Evolutionary conservation across 306 rosid genomes (phyloP), one percentile per base, ranked within the genome.

Genomic region (Betula pendula): DNA sequence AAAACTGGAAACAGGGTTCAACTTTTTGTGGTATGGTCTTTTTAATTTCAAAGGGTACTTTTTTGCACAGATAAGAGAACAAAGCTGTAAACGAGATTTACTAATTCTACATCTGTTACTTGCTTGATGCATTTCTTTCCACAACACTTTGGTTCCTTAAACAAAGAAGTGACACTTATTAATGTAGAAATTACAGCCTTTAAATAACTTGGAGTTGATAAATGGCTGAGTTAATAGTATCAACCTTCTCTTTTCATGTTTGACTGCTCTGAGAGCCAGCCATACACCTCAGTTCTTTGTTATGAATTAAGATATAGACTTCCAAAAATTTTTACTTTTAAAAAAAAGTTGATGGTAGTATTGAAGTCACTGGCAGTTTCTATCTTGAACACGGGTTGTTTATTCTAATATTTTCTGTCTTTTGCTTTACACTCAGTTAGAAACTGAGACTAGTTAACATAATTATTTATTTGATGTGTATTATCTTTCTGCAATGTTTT

Each of bases 401-500:
- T 38, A 17, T 63, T 63, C 47, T 19, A 63, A 16, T 63, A 8
- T 33, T 35, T 63, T 63, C 62, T 35, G 38, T 60, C 42, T 25
- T 60, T 29, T 60, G 42, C 20, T 7, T 11, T 22, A 60, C 16
- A 16, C 9, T 8, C 5, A 3, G 25, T 20, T 33, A 62, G 44
- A 33, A 62, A 29, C 20, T 62, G 44, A 29, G 42, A 33, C 31
- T 62, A 13, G 31, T 62, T 62, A 11, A 35, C 72, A 52, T 70
- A 52, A 68, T 48, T 63, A 2, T 42, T 53, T 38, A 53, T 27
- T 71, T 73, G 47, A 31, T 70, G 72, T 74, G 33, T 17, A 70
- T 68, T 58, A 3, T 49, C 72, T 70, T 67, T 62, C 63, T 55
- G 73, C 40, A 56, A 25, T 68, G 38, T 25, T 71, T 83, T 69